These are phyloP conservation scores for Aspergillus sclerotiicarbonarius DNA, from an alignment of 495 filamentous ascomycete species.

Conservation along the genomic window DNA sequence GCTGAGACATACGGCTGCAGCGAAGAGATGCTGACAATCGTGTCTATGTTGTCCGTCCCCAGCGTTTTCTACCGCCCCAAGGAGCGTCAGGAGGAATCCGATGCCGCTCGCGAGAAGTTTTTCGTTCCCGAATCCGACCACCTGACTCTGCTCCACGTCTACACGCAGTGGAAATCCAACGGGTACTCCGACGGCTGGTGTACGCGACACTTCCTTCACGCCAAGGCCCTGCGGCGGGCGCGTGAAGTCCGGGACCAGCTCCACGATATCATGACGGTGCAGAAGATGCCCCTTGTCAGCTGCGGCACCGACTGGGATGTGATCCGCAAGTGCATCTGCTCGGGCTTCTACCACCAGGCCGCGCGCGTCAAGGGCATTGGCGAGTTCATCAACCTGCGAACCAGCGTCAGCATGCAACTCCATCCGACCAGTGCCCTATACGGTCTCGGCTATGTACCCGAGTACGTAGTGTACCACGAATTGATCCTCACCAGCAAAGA, in stretches of 20 bases:
- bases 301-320: slow-evolving; percentile 97
- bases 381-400: slow-evolving; percentile 95
- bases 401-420: slow-evolving; percentile 87
- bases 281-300: slow-evolving; percentile 83
- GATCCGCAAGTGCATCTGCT: slow-evolving; percentile 94
- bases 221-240: slow-evolving; percentile 84
- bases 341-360: slow-evolving; percentile 98
- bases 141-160: slow-evolving; percentile 92
- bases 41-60: slow-evolving; percentile 96
- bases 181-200: slow-evolving; percentile 92
- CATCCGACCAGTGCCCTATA: slow-evolving; percentile 94
- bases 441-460: slow-evolving; percentile 87
- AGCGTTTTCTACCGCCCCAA: slow-evolving; percentile 97
- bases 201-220: slow-evolving; percentile 84
- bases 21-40: slow-evolving; percentile 97
- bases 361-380: slow-evolving; percentile 94
- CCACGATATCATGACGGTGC: slow-evolving; percentile 88
- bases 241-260: slow-evolving; percentile 94
- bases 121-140: slow-evolving; percentile 98
- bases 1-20: slow-evolving; percentile 84
- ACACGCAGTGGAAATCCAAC: slow-evolving; percentile 91
- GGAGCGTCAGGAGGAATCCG: slow-evolving; percentile 94
- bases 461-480: slow-evolving; percentile 98
- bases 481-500: slow-evolving; percentile 95
- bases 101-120: slow-evolving; percentile 96